Evolutionary conservation across 2,329 filamentous ascomycete species (phyloP).

Genomic region (Aspergillus arachidicola): DNA sequence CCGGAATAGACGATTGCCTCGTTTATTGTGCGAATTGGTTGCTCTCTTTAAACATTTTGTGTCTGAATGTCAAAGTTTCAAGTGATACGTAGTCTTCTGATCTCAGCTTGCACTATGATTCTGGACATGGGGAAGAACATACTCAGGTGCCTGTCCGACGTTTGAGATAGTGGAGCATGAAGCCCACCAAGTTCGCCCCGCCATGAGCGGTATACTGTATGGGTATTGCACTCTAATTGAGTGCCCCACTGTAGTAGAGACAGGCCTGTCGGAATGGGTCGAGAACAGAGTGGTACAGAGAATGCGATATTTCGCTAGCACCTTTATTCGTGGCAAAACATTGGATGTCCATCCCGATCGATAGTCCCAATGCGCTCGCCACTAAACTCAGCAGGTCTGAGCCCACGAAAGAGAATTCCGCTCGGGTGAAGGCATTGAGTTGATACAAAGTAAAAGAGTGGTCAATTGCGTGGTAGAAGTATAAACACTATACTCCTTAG

Average conservation of each 20-base stretch:
- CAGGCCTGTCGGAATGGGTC: too few species aligned
- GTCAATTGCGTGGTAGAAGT: too few species aligned
- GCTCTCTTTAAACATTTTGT: too few species aligned
- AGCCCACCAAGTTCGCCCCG: not conserved
- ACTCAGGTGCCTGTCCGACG: not conserved
- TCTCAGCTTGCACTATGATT: too few species aligned
- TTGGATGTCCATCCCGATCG: too few species aligned
- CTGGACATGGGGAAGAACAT: too few species aligned
- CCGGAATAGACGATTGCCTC: conserved; percentile 17
- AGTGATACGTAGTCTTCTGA: not conserved
- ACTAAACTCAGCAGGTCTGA: not conserved
- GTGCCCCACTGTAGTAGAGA: not conserved
- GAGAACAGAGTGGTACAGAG: not conserved
- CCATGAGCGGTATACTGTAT: not conserved
- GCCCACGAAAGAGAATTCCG: too few species aligned
- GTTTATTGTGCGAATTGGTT: not conserved
- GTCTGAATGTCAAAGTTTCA: not conserved
- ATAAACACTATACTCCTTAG: too few species aligned
- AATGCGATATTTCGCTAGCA: not conserved
- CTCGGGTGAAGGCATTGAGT: too few species aligned
- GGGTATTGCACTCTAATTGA: not conserved
- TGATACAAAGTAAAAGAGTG: too few species aligned
- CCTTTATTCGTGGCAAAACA: not conserved
- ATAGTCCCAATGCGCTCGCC: too few species aligned
- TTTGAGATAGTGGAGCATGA: not conserved